A percentile compares a stretch with the other conserved stretches of the same genome.
phyloP scores from a whole-genome alignment of 345 rosid species.

The Salix udensis region DNA sequence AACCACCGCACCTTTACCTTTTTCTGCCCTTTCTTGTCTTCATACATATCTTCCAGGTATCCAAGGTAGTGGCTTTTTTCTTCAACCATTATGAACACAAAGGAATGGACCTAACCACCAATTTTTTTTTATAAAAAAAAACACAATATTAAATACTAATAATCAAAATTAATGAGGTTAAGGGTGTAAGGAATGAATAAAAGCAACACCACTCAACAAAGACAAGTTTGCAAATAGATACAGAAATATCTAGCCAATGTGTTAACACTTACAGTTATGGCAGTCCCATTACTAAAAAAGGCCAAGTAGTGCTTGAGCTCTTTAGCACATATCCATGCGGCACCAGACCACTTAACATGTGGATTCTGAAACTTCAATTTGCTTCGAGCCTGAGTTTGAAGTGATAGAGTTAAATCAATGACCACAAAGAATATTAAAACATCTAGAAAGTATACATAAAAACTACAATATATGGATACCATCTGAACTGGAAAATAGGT shows the following conservation, averaged over 20 bases:
- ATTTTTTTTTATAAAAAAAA: background rate
- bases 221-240: background rate
- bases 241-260: background rate
- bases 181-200: background rate
- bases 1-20: conserved; percentile 98
- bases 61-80: conserved; percentile 77
- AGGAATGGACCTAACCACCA: conserved; percentile 61
- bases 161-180: conserved; percentile 7
- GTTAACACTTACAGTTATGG: conserved; percentile 56
- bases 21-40: conserved; percentile 88
- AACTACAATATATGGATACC: background rate
- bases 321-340: conserved; percentile 83
- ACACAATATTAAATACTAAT: conserved; percentile 8
- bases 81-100: conserved; percentile 91
- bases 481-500: background rate
- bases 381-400: background rate
- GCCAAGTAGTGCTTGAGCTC: conserved; percentile 88
- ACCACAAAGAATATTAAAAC: background rate
- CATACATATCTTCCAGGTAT: conserved; percentile 96
- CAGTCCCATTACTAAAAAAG: conserved; percentile 79
- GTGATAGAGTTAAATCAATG: background rate
- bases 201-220: background rate
- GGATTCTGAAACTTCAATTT: conserved; percentile 54
- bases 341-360: conserved; percentile 84
- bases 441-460: background rate